Evolutionary conservation across 257 asterid species (phyloP).

Genomic region (Cruciata laevipes): DNA sequence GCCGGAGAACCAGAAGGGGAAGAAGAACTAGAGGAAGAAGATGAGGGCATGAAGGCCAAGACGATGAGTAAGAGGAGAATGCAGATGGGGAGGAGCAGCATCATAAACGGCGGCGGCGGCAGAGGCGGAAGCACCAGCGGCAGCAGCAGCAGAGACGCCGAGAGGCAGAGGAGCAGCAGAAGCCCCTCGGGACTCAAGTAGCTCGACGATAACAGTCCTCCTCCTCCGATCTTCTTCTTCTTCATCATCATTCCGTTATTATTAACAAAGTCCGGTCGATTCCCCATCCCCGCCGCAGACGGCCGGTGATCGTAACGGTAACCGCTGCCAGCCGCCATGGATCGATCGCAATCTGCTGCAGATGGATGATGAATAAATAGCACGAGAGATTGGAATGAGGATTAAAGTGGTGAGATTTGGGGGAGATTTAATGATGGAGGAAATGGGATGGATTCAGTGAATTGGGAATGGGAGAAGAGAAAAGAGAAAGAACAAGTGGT

Average conservation of each 20-base stretch:
- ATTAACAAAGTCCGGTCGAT: neutral
- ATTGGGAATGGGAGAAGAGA: neutral
- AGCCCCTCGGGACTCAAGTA: conserved; percentile 50
- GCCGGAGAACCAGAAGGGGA: conserved; percentile 5
- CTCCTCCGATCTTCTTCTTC: conserved; percentile 8
- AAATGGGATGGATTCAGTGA: neutral
- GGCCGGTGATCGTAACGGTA: neutral
- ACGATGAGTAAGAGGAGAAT: conserved; percentile 46
- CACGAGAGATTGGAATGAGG: too few species aligned
- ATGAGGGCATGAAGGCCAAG: conserved; percentile 63
- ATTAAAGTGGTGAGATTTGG: neutral
- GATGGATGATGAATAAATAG: too few species aligned
- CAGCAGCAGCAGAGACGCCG: conserved; percentile 52
- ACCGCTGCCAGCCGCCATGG: neutral
- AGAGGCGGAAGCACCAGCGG: conserved; percentile 68
- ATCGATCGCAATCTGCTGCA: neutral
- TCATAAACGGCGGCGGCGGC: conserved; percentile 74
- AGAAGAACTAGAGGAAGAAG: neutral
- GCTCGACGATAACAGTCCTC: conserved; percentile 20
- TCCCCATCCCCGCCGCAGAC: neutral
- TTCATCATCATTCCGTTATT: neutral
- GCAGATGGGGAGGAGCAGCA: conserved; percentile 56
- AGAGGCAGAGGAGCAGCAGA: conserved; percentile 44
- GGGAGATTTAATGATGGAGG: neutral
- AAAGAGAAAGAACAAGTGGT: neutral